Percentiles rank a stretch among this genome's conserved stretches.
phyloP scores from a whole-genome alignment of 2,329 filamentous ascomycete species.

The Microsporum canis region DNA sequence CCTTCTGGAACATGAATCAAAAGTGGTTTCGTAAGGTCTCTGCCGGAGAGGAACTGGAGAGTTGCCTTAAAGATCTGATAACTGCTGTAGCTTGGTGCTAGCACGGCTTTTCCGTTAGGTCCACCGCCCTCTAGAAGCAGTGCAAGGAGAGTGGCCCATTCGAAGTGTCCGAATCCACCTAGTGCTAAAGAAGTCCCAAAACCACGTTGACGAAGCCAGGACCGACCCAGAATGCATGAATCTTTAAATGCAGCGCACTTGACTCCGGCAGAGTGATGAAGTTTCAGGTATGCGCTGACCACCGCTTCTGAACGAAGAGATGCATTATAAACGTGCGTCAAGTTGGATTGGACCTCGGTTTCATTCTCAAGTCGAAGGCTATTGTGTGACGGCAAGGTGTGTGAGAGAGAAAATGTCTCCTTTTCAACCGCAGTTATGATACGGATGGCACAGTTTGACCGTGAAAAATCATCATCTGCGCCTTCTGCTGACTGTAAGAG shows the following conservation, averaged over 20 bases:
- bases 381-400: slow-evolving; percentile 58
- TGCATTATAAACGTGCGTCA: slow-evolving; percentile 79
- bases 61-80: slow-evolving; percentile 92
- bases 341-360: slow-evolving; percentile 26
- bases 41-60: slow-evolving; percentile 71
- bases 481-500: slow-evolving; percentile 31
- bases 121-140: slow-evolving; percentile 69
- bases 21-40: slow-evolving; percentile 61
- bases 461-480: slow-evolving; percentile 28
- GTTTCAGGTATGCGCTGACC: slow-evolving; percentile 61
- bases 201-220: slow-evolving; percentile 83
- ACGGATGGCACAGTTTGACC: slow-evolving; percentile 50
- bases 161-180: slow-evolving; percentile 87
- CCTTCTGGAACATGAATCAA: slow-evolving; percentile 29
- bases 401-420: slow-evolving; percentile 57
- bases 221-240: slow-evolving; percentile 71
- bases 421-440: slow-evolving; percentile 65
- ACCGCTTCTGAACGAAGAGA: slow-evolving; percentile 68
- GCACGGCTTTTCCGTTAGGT: slow-evolving; percentile 55
- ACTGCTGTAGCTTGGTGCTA: slow-evolving; percentile 73
- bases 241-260: slow-evolving; percentile 65
- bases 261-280: slow-evolving; percentile 58
- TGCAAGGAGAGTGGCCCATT: slow-evolving; percentile 74
- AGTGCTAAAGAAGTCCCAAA: slow-evolving; percentile 57
- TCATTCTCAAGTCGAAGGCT: slow-evolving; percentile 49